phyloP scores from a whole-genome alignment of 495 filamentous ascomycete genomes.

The Tuber borchii region DNA sequence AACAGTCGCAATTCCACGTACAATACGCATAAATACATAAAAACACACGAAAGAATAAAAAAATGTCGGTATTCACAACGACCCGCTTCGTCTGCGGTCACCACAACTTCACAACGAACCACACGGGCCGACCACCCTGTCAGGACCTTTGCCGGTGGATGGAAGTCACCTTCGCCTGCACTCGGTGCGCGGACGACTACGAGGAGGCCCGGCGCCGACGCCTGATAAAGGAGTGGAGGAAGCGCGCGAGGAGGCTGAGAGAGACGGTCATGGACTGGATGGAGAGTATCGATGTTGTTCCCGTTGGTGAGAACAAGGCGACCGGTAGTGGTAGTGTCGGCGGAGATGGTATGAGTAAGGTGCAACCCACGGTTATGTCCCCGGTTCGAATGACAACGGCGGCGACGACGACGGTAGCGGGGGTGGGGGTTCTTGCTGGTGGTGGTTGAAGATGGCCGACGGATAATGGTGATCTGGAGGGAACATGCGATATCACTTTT shows the following conservation, averaged over 20 bases:
- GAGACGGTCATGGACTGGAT: neutral
- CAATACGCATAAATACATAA: neutral
- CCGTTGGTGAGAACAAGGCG: neutral
- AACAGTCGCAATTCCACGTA: neutral
- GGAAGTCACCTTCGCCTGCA: neutral
- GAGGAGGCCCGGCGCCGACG: neutral
- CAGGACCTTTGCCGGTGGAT: constrained; percentile 2
- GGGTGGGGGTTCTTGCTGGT: neutral
- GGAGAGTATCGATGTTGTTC: neutral
- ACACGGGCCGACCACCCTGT: neutral
- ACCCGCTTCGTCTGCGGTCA: constrained; percentile 2
- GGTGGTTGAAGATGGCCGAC: neutral
- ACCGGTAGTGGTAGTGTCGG: neutral
- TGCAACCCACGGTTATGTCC: neutral
- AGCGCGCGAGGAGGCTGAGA: neutral
- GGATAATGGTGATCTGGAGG: constrained; percentile 2
- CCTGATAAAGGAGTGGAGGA: neutral
- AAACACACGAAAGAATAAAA: neutral
- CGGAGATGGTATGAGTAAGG: neutral
- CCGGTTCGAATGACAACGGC: neutral
- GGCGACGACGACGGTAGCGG: neutral
- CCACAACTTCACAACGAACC: constrained; percentile 3
- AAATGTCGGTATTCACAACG: neutral
- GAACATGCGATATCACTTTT: constrained; percentile 6
- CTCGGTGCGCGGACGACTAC: neutral